Conservation (phyloP, 805 yeast species). For the Brettanomyces custersianus region DNA sequence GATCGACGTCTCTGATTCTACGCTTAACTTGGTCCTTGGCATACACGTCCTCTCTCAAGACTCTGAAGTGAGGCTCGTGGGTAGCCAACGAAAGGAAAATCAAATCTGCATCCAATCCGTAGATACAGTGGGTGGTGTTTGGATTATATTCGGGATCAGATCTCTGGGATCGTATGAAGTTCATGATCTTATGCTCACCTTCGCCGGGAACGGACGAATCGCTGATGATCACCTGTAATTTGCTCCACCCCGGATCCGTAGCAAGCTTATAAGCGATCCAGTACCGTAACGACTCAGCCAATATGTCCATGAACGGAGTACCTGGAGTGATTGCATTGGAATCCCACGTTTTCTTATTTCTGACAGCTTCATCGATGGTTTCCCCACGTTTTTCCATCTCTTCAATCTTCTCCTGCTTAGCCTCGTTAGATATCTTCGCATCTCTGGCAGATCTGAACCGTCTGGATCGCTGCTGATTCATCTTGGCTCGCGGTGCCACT, state of each 20-base stretch:
- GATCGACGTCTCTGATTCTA: constrained; percentile 37
- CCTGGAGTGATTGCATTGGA: constrained; percentile 98
- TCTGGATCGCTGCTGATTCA: constrained; percentile 95
- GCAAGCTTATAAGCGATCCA: constrained; percentile 89
- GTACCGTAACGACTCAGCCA: constrained; percentile 75
- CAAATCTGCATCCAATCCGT: constrained; percentile 96
- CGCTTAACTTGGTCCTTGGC: constrained; percentile 52
- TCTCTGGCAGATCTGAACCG: constrained; percentile 89
- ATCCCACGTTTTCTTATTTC: constrained; percentile 80
- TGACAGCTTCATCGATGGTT: constrained; percentile 64
- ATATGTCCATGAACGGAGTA: constrained; percentile 91
- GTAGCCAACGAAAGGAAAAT: constrained; percentile 94
- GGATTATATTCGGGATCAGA: constrained; percentile 82
- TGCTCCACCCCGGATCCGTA: constrained; percentile 89
- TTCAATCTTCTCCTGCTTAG: constrained; percentile 48
- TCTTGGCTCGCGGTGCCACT: constrained; percentile 96
- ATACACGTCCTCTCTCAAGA: constrained; percentile 93
- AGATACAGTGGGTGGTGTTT: constrained; percentile 90
- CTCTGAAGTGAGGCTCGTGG: constrained; percentile 94
- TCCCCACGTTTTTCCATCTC: constrained; percentile 63
- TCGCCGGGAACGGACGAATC: constrained; percentile 99
- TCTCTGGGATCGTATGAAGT: constrained; percentile 84
- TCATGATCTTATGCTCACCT: constrained; percentile 98
- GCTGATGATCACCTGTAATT: constrained; percentile 79
- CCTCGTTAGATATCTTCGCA: constrained; percentile 70